Evolutionary conservation across 345 rosid genomes (phyloP), one percentile per base, ranked within the genome.

Genomic region (Salix suchowensis): DNA sequence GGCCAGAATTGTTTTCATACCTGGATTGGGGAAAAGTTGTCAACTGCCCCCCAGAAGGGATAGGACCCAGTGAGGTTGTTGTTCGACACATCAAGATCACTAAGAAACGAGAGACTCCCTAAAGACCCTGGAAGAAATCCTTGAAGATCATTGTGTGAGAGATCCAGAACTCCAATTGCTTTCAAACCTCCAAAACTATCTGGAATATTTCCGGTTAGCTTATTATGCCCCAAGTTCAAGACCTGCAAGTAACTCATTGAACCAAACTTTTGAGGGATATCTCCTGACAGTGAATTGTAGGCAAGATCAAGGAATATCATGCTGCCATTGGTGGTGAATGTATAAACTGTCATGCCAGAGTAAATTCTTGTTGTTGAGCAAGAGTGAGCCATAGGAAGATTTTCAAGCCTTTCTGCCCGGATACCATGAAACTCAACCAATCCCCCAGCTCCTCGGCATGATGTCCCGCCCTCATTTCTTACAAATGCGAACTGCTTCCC

Each of bases 381-480:
- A 39, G 97, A 93, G 74, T 95, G 98, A 78, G 90, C 93, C 91
- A 90, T 92, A 0, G 97, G 91, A 65, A 91, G 87, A 72, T 76
- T 84, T 82, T 90, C 91, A 79, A 95, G 76, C 34, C 91, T 89
- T 46, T 84, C 86, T 1, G 86, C 68, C 2, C 98, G 91, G 58
- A 95, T 90, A 44, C 97, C 98, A 80, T 90, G 92, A 60, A 93
- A 92, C 79, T 95, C 98, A 13, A 92, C 91, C 37, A 95, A 80
- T n/a, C 98, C 98, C 1, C 98, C 98, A 24, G 98, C 98, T 72
- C 98, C 98, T 79, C 98, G 85, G 70, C 98, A 95, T 32, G 93
- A 85, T 11, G 98, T 92, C 24, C 98, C 98, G 0, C 97, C 98
- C 84, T 95, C 98, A 55, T 95, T 95, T 83, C 98, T 89, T 74